phyloP scores from a whole-genome alignment of 441 rosid genomes.

The Flueggea neowawraea region DNA sequence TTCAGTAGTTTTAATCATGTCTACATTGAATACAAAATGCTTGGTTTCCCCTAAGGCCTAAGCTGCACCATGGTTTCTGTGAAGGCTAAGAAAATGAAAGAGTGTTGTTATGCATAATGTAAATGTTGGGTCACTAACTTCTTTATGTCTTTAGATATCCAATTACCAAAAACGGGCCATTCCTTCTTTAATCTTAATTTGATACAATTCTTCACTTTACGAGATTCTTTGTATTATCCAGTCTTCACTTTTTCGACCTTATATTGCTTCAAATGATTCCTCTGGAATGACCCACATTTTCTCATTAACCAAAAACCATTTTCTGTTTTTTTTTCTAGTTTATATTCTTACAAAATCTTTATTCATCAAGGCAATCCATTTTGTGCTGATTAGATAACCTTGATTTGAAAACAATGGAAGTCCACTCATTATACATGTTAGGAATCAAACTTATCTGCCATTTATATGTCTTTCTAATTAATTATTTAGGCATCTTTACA shows the following conservation, averaged over 20 bases:
- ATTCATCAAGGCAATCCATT: conserved; percentile 16
- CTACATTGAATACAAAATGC: conserved; percentile 18
- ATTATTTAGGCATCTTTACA: too few species aligned
- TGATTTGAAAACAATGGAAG: conserved; percentile 31
- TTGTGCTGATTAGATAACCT: conserved; percentile 30
- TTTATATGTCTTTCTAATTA: neutral
- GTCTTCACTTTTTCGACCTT: conserved; percentile 22
- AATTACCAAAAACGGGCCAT: conserved; percentile 24
- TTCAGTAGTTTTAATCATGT: conserved; percentile 8
- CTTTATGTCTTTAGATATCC: conserved; percentile 21
- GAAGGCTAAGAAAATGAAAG: too few species aligned
- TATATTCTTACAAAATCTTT: conserved; percentile 9
- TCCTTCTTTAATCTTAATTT: conserved; percentile 11
- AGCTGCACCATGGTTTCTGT: conserved; percentile 3
- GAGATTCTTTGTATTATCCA: conserved; percentile 30
- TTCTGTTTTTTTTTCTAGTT: neutral
- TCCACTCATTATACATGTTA: conserved; percentile 25
- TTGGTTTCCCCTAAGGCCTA: neutral
- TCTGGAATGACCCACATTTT: conserved; percentile 18
- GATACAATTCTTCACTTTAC: conserved; percentile 34
- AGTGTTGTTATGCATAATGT: too few species aligned
- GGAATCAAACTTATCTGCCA: neutral
- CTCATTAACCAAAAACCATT: conserved; percentile 6
- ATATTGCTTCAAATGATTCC: conserved; percentile 29
- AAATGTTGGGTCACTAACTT: conserved; percentile 17